phyloP scores from a whole-genome alignment of 2,329 filamentous ascomycete genomes.

The Myrmaecium sp. region DNA sequence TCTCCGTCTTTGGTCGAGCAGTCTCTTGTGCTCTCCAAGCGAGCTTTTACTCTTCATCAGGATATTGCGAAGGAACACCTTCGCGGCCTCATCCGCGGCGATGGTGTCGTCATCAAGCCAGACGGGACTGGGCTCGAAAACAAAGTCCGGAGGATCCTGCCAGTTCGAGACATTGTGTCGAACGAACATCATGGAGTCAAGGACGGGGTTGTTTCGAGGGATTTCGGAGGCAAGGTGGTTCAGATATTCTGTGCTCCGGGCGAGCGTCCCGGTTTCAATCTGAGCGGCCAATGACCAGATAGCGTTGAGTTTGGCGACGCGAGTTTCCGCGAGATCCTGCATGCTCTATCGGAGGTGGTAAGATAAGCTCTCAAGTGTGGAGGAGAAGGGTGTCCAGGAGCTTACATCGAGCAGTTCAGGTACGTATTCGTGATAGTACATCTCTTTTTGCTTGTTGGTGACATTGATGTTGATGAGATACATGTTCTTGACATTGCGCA shows the following conservation, averaged over 20 bases:
- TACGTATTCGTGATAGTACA: conserved; percentile 92
- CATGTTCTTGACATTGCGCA: conserved; percentile 98
- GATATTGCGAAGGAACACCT: conserved; percentile 81
- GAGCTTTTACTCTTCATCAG: conserved; percentile 79
- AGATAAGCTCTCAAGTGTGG: neutral
- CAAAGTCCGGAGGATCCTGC: conserved; percentile 70
- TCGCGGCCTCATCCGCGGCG: conserved; percentile 71
- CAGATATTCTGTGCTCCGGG: conserved; percentile 55
- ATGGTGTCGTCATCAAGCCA: conserved; percentile 91
- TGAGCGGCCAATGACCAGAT: conserved; percentile 69
- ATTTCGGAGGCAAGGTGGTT: conserved; percentile 65
- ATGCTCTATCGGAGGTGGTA: conserved; percentile 34
- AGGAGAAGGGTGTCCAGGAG: conserved; percentile 1
- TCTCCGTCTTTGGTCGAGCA: conserved; percentile 69
- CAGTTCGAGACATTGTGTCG: conserved; percentile 73
- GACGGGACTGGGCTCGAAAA: conserved; percentile 85
- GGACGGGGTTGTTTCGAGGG: conserved; percentile 65
- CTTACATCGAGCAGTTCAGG: conserved; percentile 79
- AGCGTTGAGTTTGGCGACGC: conserved; percentile 65
- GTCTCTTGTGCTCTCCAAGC: conserved; percentile 60
- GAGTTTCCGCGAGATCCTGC: conserved; percentile 84
- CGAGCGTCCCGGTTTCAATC: conserved; percentile 65
- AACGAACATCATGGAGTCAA: conserved; percentile 97
- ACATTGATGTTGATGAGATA: conserved; percentile 94
- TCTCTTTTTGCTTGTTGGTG: conserved; percentile 93